Percentiles rank a stretch among this genome's conserved stretches.
Conservation (phyloP, 2,329 filamentous ascomycete species). For the Fusarium chaquense region DNA sequence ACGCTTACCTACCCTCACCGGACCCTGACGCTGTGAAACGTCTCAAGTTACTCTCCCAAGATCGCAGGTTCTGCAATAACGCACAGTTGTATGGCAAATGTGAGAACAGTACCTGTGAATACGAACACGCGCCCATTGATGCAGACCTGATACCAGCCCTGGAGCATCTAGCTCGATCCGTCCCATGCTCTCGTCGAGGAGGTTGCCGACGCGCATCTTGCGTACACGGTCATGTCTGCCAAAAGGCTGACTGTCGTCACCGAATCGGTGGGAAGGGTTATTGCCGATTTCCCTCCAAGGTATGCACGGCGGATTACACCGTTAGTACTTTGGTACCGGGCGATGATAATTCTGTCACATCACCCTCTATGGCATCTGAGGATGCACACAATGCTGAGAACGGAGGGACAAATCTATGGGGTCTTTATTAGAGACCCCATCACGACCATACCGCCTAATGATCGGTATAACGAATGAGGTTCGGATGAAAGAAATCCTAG, state of each 20-base stretch:
- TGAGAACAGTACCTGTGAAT: conserved; percentile 33
- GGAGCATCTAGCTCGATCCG: conserved; percentile 30
- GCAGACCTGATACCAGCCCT: conserved; percentile 35
- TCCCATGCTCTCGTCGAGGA: conserved; percentile 34
- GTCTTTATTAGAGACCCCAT: neutral
- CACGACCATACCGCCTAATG: conserved; percentile 5
- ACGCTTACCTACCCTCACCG: conserved; percentile 26
- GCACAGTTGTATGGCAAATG: conserved; percentile 35
- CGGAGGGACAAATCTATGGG: conserved; percentile 26
- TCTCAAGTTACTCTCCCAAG: conserved; percentile 27
- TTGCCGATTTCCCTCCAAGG: conserved; percentile 33
- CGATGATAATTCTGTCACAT: neutral
- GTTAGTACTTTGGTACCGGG: neutral
- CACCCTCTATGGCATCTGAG: conserved; percentile 31
- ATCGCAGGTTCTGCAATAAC: conserved; percentile 39
- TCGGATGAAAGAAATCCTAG: neutral
- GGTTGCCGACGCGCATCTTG: conserved; percentile 32
- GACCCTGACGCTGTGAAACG: conserved; percentile 17
- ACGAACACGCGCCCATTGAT: conserved; percentile 36
- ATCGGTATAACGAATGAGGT: conserved; percentile 13
- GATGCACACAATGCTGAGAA: conserved; percentile 27
- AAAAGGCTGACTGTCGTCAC: conserved; percentile 36
- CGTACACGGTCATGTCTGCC: conserved; percentile 41
- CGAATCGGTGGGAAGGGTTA: conserved; percentile 29
- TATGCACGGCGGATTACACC: conserved; percentile 37